Base-by-base conservation (phyloP, 257 asterid genomes). In the Handroanthus guayacan region DNA sequence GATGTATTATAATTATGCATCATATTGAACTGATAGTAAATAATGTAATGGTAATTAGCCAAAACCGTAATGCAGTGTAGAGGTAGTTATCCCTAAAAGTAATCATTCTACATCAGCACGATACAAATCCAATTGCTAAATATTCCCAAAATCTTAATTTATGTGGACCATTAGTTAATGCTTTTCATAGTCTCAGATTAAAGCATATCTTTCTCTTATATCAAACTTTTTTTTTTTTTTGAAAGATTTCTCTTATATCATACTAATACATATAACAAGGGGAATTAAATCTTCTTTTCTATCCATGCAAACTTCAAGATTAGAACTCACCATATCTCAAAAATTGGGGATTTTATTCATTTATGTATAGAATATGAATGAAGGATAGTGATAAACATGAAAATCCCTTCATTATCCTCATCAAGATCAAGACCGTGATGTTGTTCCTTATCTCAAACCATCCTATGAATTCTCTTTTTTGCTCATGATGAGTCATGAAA, bases 361-460 rank as follows among this genome's bases (percentile, higher is more conserved):
- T 25, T 25, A 44, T 44, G 3, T 14, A 25, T 14, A 3, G 67
- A 25, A 54, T 65, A 65, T 65, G 11, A 62, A 63, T 9, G 45
- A 45, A 69, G n/a, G 56, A 76, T 76, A 67, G 9, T 36, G 71
- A 39, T 61, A 69, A 60, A 34, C 25, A 57, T 57, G 14, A 62
- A 47, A 38, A 37, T 17, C 58, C 47, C 16, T 60, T 61, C 47
- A 44, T 45, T 31, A 5, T 39, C 39, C 11, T 16, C 11, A 56
- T 56, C 37, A 9, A 60, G 3, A 14, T 7, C 6, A 25, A 25
- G 31, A 25, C 31, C 31, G 31, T 25, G 31, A 43, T 47, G 47
- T 3, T 61, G 70, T 77, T 39, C 71, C 61, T 77, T 71, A 78
- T 78, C 82, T 57, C 36, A 50, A 6, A 66, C 39, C 13, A 9